Base-by-base conservation (phyloP, 2,329 filamentous ascomycete species). In the Fusarium mangiferae region DNA sequence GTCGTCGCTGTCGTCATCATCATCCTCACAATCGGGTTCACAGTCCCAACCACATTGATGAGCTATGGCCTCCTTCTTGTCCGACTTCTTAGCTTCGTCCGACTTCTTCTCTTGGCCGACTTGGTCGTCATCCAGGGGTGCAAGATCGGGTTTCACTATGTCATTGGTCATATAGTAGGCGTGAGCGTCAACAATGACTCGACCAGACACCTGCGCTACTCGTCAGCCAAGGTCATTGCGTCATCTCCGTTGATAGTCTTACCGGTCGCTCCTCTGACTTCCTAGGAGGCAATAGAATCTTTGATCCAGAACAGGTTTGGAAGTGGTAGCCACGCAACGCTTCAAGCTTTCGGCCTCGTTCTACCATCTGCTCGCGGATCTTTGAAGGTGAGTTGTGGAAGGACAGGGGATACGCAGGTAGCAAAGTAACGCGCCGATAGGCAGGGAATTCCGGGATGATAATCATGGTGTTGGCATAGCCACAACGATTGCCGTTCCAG, bases 101-200 rank as follows among this genome's bases (percentile, higher is more conserved):
- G 18, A 15, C 5, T 59, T 39, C 8, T 61, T 38, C 7, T 33
- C 7, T 12, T 36, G 30, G 3, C 9, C 12, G 1, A 20, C 13
- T 6, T 28, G 20, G 2, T 10, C 45, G 3, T 49, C 59, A 1
- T 41, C 48, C 13, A 77, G 17, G 3, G 71, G 61, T 6, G 62
- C 52, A 14, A 83, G 68, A 7, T 64, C 62, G 7, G 80, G 80
- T 49, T 79, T 81, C 11, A 79, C 73, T 1, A 79, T 68, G 56
- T 81, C 78, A 62, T 74, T 78, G 71, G 71, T 78, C 4, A 70
- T 38, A 63, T 82, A 83, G 61, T 82, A 84, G 3, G 82, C 82
- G 42, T 81, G 80, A 0, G 80, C 72, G 57, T 84, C 83, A 12
- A 83, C 62, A 26, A 80, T 79, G 33, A 83, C 79, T 30, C 78